Evolutionary conservation across 2,329 filamentous ascomycete species (phyloP).

Genomic region (Penicillium occitanis): DNA sequence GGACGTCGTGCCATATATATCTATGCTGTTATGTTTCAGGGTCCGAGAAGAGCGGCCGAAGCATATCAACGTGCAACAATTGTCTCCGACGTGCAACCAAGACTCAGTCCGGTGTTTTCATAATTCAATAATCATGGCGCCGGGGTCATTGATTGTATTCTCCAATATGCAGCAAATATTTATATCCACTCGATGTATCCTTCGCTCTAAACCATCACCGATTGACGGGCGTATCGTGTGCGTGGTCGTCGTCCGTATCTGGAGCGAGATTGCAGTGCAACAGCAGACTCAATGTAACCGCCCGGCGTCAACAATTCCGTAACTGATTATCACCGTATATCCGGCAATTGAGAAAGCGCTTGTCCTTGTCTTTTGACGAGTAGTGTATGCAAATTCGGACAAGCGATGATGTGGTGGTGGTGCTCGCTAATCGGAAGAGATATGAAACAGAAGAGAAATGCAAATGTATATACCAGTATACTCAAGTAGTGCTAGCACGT

Average conservation of each 20-base stretch:
- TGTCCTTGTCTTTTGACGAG: neutral
- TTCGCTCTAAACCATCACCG: neutral
- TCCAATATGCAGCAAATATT: neutral
- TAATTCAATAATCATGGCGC: conserved; percentile 13
- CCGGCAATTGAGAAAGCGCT: neutral
- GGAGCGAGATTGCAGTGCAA: neutral
- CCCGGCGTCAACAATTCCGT: neutral
- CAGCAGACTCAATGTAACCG: neutral
- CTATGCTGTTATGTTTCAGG: neutral
- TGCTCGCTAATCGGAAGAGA: conserved; percentile 3
- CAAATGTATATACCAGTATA: neutral
- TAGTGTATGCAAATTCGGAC: neutral
- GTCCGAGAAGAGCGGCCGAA: neutral
- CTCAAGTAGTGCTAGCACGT: neutral
- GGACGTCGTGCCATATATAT: neutral
- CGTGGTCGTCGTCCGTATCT: neutral
- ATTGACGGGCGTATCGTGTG: neutral
- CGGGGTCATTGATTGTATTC: neutral
- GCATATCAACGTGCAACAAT: neutral
- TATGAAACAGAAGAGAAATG: conserved; percentile 2
- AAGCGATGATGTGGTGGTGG: neutral
- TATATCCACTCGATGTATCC: neutral
- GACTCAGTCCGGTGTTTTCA: conserved; percentile 17
- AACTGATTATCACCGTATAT: neutral
- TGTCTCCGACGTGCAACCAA: conserved; percentile 6